A percentile compares a stretch with the other conserved stretches of the same genome.
Conservation (phyloP, 1,284 basidiomycete species). For the Ceratobasidium sp. region DNA sequence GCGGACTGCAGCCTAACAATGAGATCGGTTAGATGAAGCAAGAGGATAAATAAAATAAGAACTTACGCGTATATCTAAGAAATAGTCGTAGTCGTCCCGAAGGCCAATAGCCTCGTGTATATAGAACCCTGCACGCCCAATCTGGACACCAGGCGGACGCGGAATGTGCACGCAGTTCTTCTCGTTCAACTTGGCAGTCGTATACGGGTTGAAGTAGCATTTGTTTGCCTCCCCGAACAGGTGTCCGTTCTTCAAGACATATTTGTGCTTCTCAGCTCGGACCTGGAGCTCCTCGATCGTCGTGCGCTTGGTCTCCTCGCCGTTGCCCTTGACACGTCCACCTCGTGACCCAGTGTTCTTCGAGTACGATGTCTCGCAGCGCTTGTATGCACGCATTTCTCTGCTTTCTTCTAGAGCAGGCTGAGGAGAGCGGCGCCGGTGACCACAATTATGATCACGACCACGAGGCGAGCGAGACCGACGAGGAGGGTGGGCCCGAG, state of each 20-base stretch:
- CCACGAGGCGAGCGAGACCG: too few relatives aligned
- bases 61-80: background rate
- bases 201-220: slow-evolving; percentile 2
- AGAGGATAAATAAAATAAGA: background rate
- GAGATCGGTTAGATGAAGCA: too few relatives aligned
- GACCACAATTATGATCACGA: too few relatives aligned
- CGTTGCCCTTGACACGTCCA: too few relatives aligned
- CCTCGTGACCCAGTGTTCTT: too few relatives aligned
- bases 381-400: too few relatives aligned
- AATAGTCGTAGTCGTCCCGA: slow-evolving; percentile 1
- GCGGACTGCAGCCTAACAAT: too few relatives aligned
- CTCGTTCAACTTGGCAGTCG: background rate
- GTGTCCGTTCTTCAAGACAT: background rate
- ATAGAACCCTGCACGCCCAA: background rate
- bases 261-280: background rate
- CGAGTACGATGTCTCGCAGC: too few relatives aligned
- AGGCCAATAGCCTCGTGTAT: background rate
- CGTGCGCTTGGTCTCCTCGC: too few relatives aligned
- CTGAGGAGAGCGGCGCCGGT: too few relatives aligned
- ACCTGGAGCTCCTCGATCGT: background rate
- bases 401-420: too few relatives aligned
- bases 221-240: background rate
- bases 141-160: background rate
- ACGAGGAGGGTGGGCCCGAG: too few relatives aligned
- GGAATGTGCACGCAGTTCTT: background rate